Percentiles rank a stretch among this genome's conserved stretches.
Conservation (phyloP, 2,329 filamentous ascomycete species). For the Graphilbum sp. region DNA sequence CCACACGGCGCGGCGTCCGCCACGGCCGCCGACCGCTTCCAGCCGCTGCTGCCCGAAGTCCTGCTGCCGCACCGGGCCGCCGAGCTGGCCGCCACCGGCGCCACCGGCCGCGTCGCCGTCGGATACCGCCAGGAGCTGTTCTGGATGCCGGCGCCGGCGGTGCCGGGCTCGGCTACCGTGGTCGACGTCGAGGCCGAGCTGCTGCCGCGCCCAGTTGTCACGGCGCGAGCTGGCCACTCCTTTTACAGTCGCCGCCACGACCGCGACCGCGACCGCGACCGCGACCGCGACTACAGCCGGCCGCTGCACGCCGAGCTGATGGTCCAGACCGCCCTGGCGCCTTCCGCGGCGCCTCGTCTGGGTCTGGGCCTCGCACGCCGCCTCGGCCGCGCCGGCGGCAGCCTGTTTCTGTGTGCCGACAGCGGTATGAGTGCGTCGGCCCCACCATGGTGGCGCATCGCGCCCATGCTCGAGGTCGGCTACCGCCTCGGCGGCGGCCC, state of each 20-base stretch:
- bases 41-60: constrained; percentile 20
- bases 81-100: constrained; percentile 20
- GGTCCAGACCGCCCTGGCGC: constrained; percentile 2
- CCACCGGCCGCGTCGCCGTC: constrained; percentile 21
- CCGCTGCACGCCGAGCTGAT: constrained; percentile 21
- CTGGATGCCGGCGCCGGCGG: constrained; percentile 4
- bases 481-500: constrained; percentile 19
- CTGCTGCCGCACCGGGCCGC: constrained; percentile 19
- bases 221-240: constrained; percentile 16
- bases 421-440: constrained; percentile 22
- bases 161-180: constrained; percentile 10
- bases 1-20: neutral
- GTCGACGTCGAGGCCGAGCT: constrained; percentile 21
- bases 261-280: neutral
- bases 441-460: no score
- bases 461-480: constrained; percentile 25
- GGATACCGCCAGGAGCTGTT: constrained; percentile 23
- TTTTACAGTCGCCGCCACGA: neutral
- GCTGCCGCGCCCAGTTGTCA: constrained; percentile 21
- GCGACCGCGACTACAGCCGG: constrained; percentile 7
- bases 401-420: constrained; percentile 22
- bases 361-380: constrained; percentile 12
- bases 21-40: constrained; percentile 21
- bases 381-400: constrained; percentile 15
- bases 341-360: constrained; percentile 2